A percentile compares a stretch with the other conserved stretches of the same genome.
These are phyloP conservation scores for Trametes sp. DNA, from an alignment of 1,284 basidiomycete species.

Conservation along the genomic window DNA sequence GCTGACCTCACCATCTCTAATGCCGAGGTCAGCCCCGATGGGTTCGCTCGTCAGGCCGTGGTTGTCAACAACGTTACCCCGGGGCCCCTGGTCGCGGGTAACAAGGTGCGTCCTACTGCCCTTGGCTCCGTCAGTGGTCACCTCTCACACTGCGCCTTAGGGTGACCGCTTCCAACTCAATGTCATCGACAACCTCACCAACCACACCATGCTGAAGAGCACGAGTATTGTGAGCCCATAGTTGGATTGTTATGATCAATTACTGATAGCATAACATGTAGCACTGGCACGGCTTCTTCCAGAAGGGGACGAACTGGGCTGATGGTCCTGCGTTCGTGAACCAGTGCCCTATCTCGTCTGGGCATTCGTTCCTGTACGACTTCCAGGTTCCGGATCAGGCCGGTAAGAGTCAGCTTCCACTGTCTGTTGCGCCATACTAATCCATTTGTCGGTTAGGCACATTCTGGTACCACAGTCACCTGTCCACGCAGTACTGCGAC, in stretches of 20 bases:
- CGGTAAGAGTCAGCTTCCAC: slow-evolving; percentile 36
- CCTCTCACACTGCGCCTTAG: slow-evolving; percentile 20
- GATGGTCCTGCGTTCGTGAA: slow-evolving; percentile 48
- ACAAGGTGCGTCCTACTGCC: slow-evolving; percentile 25
- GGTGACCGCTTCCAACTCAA: slow-evolving; percentile 42
- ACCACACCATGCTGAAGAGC: slow-evolving; percentile 43
- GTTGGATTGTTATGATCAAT: not conserved
- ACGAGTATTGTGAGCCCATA: slow-evolving; percentile 48
- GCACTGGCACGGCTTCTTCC: slow-evolving; percentile 49
- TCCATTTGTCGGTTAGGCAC: slow-evolving; percentile 23
- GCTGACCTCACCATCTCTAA: slow-evolving; percentile 34
- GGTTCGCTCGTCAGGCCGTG: slow-evolving; percentile 32
- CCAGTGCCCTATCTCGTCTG: slow-evolving; percentile 59
- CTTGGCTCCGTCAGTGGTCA: not conserved
- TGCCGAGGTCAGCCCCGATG: slow-evolving; percentile 34
- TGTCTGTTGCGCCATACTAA: not conserved
- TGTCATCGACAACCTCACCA: slow-evolving; percentile 44
- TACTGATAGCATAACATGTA: slow-evolving; percentile 12
- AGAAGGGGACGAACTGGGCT: slow-evolving; percentile 41
- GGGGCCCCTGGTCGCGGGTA: slow-evolving; percentile 36
- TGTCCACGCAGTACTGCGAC: slow-evolving; percentile 42
- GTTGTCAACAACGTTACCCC: slow-evolving; percentile 37
- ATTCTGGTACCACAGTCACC: slow-evolving; percentile 36
- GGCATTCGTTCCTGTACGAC: slow-evolving; percentile 52
- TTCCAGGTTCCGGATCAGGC: slow-evolving; percentile 42